Base-by-base conservation (phyloP, 1,139 yeast species). In the Wickerhamomyces sp. region DNA sequence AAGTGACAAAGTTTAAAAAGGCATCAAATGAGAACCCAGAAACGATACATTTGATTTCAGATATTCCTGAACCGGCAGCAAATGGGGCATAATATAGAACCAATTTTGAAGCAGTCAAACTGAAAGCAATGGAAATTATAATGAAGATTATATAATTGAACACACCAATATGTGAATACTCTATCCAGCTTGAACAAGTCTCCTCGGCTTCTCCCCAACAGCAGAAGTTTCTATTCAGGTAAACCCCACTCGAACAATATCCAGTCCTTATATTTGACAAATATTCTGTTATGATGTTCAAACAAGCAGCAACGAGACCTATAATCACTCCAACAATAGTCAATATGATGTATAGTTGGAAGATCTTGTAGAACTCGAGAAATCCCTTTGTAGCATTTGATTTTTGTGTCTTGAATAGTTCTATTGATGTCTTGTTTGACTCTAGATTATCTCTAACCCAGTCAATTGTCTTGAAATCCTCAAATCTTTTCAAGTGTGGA, bases 41-140 rank as follows among this genome's bases (percentile, higher is more conserved):
- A 2, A 93, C 90, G 53, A 94, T 90, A 62, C 95, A 87, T 64
- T 94, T 94, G 63, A 94, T 93, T 63, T 94, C 99, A 6, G 97
- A 85, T 41, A 94, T 94, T 0, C 99, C 99, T 3, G 96, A 87
- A 0, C 99, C 99, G 0, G 99, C 95, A 0, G 99, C 99, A 47
- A 83, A 75, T 0, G 96, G 96, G 0, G 96, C 93, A 58, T 79
- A 82, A 23, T 66, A 64, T 55, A 79, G 73, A 40, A 94, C 96
- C 39, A 89, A 62, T 13, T 73, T 63, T 0, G 94, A 89, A 2
- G 96, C 81, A 10, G 75, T 56, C 10, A 72, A 66, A 1, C 94
- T 85, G 59, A 91, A 81, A 0, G 69, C 23, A 1, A 84, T 64
- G 5, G 95, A 85, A 2, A 84, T 66, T 0, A 67, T 11, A 3